Evolutionary conservation across 2,329 filamentous ascomycete species (phyloP), one percentile per base, ranked within the genome.

Genomic region (Polychaeton citri): DNA sequence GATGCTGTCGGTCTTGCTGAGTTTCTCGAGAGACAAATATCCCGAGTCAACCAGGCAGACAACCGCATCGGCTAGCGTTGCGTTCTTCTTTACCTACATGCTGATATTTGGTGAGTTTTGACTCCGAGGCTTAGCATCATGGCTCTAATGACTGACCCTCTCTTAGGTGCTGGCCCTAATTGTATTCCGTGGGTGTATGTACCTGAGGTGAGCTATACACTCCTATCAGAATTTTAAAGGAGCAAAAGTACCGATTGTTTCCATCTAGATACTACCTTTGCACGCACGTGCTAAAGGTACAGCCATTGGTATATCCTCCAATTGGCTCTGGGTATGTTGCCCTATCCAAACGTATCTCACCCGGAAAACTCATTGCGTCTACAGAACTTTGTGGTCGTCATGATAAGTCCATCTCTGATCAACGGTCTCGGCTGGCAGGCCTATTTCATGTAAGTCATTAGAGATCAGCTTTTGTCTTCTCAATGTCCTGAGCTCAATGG

Each of bases 341-440:
- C 1, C 20, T 17, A 7, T 20, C n/a, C 12, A 40, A 10, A 8
- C 30, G 21, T 5, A 8, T 36, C 26, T 12, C 21, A 30, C 6
- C 6, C 8, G 3, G 7, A 18, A 12, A 38, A 13, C 16, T 7
- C 15, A 20, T 15, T 51, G 44, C 10, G 6, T 15, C 5, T 33
- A 6, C 38, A 51, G 58, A 68, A 68, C 43, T 69, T 69, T 42
- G 61, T 68, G 37, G 57, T 65, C 30, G 66, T 70, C 3, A 68
- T 69, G 65, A 65, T 72, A 13, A 72, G 68, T 0, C 67, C 68
- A 0, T 61, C 63, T 1, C 53, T 68, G 2, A 61, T 72, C 39
- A 41, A 43, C 33, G 61, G 58, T 4, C 48, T 71, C 1, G 44
- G 58, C 18, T 69, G 63, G 63, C 62, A 63, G 41, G 61, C 60